phyloP scores from a whole-genome alignment of 148 eudicot genomes.

The Chenopodium suecicum region DNA sequence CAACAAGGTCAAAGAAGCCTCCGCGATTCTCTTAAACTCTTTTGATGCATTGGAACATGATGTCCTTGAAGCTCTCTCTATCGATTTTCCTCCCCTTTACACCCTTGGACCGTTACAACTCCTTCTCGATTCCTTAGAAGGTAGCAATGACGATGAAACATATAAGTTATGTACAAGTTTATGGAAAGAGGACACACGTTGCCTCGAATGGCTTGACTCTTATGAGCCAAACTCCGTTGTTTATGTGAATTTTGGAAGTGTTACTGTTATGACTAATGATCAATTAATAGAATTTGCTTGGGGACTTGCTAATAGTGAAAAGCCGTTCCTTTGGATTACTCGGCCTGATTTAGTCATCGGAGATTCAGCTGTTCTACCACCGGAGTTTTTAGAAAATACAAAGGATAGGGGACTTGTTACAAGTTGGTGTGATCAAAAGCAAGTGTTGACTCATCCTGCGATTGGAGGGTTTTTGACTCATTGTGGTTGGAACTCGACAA shows the following conservation, averaged over 20 bases:
- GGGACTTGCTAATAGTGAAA: constrained; percentile 33
- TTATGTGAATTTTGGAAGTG: constrained; percentile 34
- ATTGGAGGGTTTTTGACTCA: constrained; percentile 36
- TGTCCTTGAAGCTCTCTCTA: constrained; percentile 20
- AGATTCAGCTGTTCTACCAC: constrained; percentile 21
- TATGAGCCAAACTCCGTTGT: constrained; percentile 16
- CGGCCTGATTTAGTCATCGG: constrained; percentile 27
- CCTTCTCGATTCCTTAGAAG: constrained; percentile 21
- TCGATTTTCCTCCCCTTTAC: constrained; percentile 37
- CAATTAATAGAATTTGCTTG: constrained; percentile 36
- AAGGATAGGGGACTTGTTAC: constrained; percentile 10
- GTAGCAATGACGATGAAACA: constrained; percentile 1
- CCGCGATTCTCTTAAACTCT: constrained; percentile 44
- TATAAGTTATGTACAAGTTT: constrained; percentile 31
- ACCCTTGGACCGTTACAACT: constrained; percentile 44
- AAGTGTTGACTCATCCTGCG: constrained; percentile 29
- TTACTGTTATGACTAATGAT: constrained; percentile 26
- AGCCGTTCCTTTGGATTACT: constrained; percentile 35
- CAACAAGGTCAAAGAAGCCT: constrained; percentile 22
- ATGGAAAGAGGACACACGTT: constrained; percentile 39
- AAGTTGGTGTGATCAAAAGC: constrained; percentile 36
- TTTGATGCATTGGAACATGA: constrained; percentile 37
- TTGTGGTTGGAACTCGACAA: constrained; percentile 34
- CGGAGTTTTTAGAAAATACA: constrained; percentile 25
- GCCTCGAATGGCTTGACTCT: constrained; percentile 33